phyloP scores from a whole-genome alignment of 176 grass and related monocot species.

The Phragmites australis region DNA sequence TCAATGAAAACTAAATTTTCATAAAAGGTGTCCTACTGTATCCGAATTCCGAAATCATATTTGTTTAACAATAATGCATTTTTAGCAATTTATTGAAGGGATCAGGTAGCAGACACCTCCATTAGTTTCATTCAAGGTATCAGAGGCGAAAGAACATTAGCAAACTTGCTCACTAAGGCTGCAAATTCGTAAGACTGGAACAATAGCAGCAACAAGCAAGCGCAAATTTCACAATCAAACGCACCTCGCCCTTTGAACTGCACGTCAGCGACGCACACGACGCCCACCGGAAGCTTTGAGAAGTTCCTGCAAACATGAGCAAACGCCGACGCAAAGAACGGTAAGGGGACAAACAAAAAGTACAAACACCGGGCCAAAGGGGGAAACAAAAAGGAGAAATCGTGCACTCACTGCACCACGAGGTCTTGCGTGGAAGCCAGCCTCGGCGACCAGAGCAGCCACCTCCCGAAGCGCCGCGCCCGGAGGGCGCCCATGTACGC shows the following conservation, averaged over 20 bases:
- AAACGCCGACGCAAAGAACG: not conserved
- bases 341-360: not conserved
- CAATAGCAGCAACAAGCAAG: not conserved
- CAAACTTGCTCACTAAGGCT: not conserved
- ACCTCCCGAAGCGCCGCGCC: constrained; percentile 63
- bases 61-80: not conserved
- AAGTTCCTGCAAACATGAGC: constrained; percentile 62
- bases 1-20: not conserved
- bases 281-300: constrained; percentile 70
- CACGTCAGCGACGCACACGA: constrained; percentile 67
- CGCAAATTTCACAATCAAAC: not conserved
- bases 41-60: not conserved
- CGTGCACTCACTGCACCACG: constrained; percentile 53
- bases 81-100: not conserved
- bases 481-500: constrained; percentile 65
- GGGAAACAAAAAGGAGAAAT: not conserved
- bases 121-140: not conserved
- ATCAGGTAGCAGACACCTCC: not conserved
- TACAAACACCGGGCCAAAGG: not conserved
- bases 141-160: not conserved
- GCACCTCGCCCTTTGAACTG: constrained; percentile 94
- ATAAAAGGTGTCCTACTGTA: not conserved
- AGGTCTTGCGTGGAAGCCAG: constrained; percentile 84
- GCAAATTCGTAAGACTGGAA: not conserved
- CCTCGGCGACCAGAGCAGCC: constrained; percentile 84